A percentile compares a stretch with the other conserved stretches of the same genome.
Evolutionary conservation across 495 filamentous ascomycete genomes (phyloP).

Genomic region (Hypoxylon fuscum): DNA sequence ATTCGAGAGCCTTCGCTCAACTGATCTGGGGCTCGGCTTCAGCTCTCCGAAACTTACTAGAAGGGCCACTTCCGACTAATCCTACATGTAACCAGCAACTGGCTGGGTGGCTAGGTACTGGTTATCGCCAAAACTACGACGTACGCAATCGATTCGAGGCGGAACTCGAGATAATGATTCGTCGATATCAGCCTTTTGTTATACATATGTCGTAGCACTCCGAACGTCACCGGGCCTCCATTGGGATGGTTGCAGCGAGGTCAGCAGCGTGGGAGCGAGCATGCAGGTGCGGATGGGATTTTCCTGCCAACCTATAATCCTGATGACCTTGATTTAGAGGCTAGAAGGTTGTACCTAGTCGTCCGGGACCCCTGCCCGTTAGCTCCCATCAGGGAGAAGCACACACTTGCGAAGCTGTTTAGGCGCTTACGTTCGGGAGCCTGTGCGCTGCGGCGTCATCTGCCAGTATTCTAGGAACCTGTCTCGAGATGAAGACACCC

Average conservation of each 20-base stretch:
- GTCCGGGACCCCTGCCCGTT: slow-evolving; percentile 31
- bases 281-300: slow-evolving; percentile 29
- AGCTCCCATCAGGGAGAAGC: slow-evolving; percentile 13
- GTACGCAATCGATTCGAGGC: slow-evolving; percentile 28
- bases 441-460: slow-evolving; percentile 37
- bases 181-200: slow-evolving; percentile 42
- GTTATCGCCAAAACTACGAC: slow-evolving; percentile 26
- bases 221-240: slow-evolving; percentile 38
- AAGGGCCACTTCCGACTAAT: slow-evolving; percentile 37
- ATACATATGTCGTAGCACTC: slow-evolving; percentile 41
- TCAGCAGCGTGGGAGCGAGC: slow-evolving; percentile 37
- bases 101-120: slow-evolving; percentile 25
- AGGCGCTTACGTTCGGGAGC: slow-evolving; percentile 35
- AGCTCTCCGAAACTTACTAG: slow-evolving; percentile 44
- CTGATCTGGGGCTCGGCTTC: slow-evolving; percentile 39
- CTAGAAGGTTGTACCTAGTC: slow-evolving; percentile 33
- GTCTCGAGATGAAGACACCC: slow-evolving; percentile 41
- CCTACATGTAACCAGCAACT: slow-evolving; percentile 24
- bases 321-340: slow-evolving; percentile 32
- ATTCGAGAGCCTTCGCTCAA: slow-evolving; percentile 25
- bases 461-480: slow-evolving; percentile 25
- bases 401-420: slow-evolving; percentile 20
- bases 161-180: slow-evolving; percentile 28
- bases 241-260: slow-evolving; percentile 38
- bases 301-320: slow-evolving; percentile 33